Evolutionary conservation across 176 grass and related monocot species (phyloP).

Genomic region (Chloris gayana): DNA sequence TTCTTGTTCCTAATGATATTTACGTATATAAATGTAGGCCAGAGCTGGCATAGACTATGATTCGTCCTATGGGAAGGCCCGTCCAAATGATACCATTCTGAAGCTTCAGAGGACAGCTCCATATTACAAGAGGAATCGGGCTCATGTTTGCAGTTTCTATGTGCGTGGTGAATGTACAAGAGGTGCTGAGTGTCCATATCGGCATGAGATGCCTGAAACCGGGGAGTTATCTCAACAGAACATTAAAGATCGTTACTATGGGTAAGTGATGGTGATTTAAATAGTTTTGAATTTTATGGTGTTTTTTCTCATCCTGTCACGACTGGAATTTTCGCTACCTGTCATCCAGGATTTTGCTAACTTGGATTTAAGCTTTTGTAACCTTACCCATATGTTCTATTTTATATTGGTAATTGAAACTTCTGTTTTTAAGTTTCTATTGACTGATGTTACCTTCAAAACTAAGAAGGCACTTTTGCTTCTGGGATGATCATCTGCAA

Average conservation of each 20-base stretch:
- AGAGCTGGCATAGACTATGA: constrained; percentile 97
- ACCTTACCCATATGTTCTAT: neutral
- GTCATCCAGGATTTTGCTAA: neutral
- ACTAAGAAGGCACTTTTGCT: neutral
- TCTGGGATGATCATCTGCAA: neutral
- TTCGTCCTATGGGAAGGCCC: constrained; percentile 80
- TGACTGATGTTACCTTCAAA: neutral
- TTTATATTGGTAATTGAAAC: constrained; percentile 4
- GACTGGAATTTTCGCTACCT: neutral
- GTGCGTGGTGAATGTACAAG: constrained; percentile 95
- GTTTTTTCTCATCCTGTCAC: neutral
- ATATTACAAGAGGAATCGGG: constrained; percentile 97
- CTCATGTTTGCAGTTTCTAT: constrained; percentile 98
- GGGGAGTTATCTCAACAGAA: constrained; percentile 98
- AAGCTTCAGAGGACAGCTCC: constrained; percentile 98
- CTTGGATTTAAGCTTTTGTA: neutral
- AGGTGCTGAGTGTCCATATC: constrained; percentile 94
- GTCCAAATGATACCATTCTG: constrained; percentile 88
- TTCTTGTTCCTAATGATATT: constrained; percentile 20
- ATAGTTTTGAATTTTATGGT: constrained; percentile 5
- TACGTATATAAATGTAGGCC: constrained; percentile 55
- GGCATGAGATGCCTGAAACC: constrained; percentile 99
- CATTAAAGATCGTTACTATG: constrained; percentile 99
- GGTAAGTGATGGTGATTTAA: constrained; percentile 56
- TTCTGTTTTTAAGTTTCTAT: neutral